These are phyloP conservation scores for Claviceps humidiphila DNA, from an alignment of 2,329 filamentous ascomycete species.

Conservation along the genomic window DNA sequence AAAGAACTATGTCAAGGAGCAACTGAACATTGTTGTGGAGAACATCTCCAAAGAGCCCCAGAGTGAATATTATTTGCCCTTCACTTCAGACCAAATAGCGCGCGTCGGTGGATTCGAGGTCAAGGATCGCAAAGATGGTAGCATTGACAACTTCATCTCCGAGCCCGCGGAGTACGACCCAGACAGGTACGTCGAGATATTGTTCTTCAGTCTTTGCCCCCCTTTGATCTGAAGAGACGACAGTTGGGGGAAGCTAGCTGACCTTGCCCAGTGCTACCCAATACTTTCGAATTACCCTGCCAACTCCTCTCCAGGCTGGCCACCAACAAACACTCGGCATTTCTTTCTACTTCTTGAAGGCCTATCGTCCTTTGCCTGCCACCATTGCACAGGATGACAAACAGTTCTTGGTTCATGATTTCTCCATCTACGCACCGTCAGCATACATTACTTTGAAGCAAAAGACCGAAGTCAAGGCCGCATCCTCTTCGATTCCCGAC, in stretches of 20 bases:
- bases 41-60: conserved; percentile 71
- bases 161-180: conserved; percentile 53
- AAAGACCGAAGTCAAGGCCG: conserved; percentile 92
- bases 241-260: not conserved
- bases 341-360: conserved; percentile 66
- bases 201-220: not conserved
- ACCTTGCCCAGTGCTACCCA: conserved; percentile 46
- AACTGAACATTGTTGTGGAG: conserved; percentile 86
- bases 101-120: conserved; percentile 80
- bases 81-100: conserved; percentile 61
- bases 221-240: not conserved
- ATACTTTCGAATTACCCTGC: conserved; percentile 75
- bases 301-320: conserved; percentile 60
- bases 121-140: conserved; percentile 74
- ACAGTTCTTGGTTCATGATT: conserved; percentile 76
- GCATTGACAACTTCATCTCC: conserved; percentile 52
- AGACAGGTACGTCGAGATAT: conserved; percentile 33
- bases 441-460: conserved; percentile 82
- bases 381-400: conserved; percentile 71
- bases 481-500: conserved; percentile 65
- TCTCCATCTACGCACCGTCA: conserved; percentile 74
- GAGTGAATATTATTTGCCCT: conserved; percentile 82
- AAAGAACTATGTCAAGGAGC: conserved; percentile 82
- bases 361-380: conserved; percentile 69
- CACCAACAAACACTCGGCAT: conserved; percentile 78